Base-by-base conservation (phyloP, 345 rosid genomes). In the Erodium maritimum region DNA sequence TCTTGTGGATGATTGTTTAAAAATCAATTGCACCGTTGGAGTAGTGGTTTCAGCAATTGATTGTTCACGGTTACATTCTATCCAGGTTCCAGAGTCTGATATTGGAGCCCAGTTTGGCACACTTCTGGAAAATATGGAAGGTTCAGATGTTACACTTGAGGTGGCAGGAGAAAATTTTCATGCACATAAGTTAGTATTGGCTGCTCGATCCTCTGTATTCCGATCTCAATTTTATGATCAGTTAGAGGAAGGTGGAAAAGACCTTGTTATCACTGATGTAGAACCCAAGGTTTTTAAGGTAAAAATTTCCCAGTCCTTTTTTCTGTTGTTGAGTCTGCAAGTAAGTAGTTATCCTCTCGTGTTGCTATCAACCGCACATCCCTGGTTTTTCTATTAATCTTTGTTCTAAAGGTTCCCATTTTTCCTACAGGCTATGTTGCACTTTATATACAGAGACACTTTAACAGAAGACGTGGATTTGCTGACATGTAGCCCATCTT, bases 21-120 rank as follows among this genome's bases (percentile, higher is more conserved):
- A 79, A 67, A 79, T 84, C 50, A 73, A 75, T 63, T 84, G 90
- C 64, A 81, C 90, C 5, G 87, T 84, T 60, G 90, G 90, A 59
- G 86, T 83, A 5, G 86, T 84, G 37, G 78, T 79, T 24, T 81
- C 87, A 1, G 77, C 77, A 0, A 73, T 67, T 55, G 80, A 84
- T 42, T 69, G 77, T 65, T 58, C 87, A 0, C 69, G 67, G 19
- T 73, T 75, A 54, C 74, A 75, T 67, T 69, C 80, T 19, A 72
- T 84, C 69, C 69, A 63, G 59, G 85, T 84, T 19, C 87, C 91
- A 4, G 75, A 76, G 56, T 78, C 91, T 58, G 76, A 84, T 66
- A 75, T 84, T 14, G 91, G 91, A 60, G 23, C 74, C 21, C 80
- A 82, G 60, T 82, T 82, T 69, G 87, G 83, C 34, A 53, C 52